phyloP scores from a whole-genome alignment of 2,329 filamentous ascomycete genomes.

The Exophiala phaeomuriformis region DNA sequence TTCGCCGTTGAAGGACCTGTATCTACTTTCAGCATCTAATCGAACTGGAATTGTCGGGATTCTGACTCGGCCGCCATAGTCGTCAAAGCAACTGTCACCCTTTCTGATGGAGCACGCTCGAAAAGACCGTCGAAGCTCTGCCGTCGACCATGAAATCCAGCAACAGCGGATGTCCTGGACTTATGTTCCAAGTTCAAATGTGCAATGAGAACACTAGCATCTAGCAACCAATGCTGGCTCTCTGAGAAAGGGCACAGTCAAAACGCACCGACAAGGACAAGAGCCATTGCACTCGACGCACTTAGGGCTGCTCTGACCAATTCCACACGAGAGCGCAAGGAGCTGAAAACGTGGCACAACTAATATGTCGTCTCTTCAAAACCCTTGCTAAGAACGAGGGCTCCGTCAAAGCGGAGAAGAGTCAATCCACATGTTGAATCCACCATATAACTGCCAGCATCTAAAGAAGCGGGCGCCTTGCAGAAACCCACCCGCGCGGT shows the following conservation, averaged over 20 bases:
- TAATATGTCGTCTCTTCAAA: constrained; percentile 1
- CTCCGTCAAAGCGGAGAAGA: background rate
- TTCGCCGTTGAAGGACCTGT: constrained; percentile 4
- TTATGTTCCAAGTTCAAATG: background rate
- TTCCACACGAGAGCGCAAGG: background rate
- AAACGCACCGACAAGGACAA: background rate
- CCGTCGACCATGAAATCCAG: background rate
- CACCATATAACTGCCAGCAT: background rate
- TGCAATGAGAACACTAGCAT: background rate
- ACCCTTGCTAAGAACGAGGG: constrained; percentile 2
- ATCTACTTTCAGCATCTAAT: background rate
- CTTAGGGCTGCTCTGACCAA: background rate
- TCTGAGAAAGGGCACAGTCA: background rate
- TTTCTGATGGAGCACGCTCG: background rate
- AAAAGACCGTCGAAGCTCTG: background rate
- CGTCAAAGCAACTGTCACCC: background rate
- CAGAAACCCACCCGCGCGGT: background rate
- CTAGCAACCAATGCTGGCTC: background rate
- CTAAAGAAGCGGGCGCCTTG: background rate
- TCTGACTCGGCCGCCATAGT: constrained; percentile 1
- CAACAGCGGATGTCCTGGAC: background rate
- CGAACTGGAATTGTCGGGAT: background rate
- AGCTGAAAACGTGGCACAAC: constrained; percentile 1
- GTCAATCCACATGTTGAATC: background rate
- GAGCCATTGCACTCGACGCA: background rate